A percentile compares a stretch with the other conserved stretches of the same genome.
Conservation (phyloP, 768 basidiomycete genomes). For the Phaeotremella skinneri region DNA sequence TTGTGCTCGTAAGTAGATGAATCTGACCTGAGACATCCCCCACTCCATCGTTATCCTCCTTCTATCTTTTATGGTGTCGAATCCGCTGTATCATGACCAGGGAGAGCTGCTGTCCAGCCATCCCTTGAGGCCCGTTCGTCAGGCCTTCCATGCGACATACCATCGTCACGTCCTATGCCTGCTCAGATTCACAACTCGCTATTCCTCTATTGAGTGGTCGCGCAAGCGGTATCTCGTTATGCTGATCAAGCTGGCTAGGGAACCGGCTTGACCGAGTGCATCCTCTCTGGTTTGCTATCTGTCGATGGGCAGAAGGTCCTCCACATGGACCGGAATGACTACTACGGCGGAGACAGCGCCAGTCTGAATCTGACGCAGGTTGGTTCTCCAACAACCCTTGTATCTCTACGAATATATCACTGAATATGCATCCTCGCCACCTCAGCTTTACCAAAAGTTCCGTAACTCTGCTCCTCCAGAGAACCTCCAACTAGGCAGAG, state of each 20-base stretch:
- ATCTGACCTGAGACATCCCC: no score
- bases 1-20: conserved; percentile 43
- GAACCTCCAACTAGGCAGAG: conserved; percentile 74
- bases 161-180: no score
- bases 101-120: no score
- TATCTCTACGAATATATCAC: not conserved
- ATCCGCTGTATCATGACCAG: no score
- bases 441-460: conserved; percentile 93
- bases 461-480: conserved; percentile 71
- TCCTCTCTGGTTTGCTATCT: conserved; percentile 95
- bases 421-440: not conserved
- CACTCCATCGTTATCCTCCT: no score
- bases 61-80: no score
- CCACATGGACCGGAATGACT: conserved; percentile 82
- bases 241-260: conserved; percentile 67
- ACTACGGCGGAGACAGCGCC: conserved; percentile 96
- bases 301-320: conserved; percentile 99
- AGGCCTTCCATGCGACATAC: no score
- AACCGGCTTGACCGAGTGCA: conserved; percentile 97
- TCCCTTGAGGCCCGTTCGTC: no score
- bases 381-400: conserved; percentile 40
- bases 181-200: no score
- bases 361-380: conserved; percentile 97
- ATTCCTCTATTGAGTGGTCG: no score
- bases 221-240: not conserved